A percentile compares a stretch with the other conserved stretches of the same genome.
Conservation (phyloP, 164 flowering plant genomes). For the Tetracentron sinense region DNA sequence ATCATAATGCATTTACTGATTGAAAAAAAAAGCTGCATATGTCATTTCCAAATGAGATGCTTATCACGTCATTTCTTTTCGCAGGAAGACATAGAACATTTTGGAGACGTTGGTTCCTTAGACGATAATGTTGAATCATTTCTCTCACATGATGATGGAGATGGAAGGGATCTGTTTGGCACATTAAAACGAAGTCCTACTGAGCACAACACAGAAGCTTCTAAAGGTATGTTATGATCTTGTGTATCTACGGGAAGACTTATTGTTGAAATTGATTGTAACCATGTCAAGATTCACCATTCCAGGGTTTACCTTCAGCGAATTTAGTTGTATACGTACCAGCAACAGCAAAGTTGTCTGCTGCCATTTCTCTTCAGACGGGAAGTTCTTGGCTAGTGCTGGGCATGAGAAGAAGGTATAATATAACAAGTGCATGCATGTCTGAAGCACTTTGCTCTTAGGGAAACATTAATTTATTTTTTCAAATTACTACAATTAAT, state of each 20-base stretch:
- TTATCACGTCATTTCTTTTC: slow-evolving; percentile 15
- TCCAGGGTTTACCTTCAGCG: slow-evolving; percentile 71
- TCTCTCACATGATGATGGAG: slow-evolving; percentile 78
- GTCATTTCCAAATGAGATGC: slow-evolving; percentile 3
- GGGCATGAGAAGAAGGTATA: slow-evolving; percentile 92
- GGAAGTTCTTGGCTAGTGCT: slow-evolving; percentile 80
- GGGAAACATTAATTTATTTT: not conserved
- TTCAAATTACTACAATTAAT: not conserved
- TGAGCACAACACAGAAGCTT: slow-evolving; percentile 64
- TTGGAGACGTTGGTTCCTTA: slow-evolving; percentile 79
- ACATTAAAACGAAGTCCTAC: slow-evolving; percentile 62
- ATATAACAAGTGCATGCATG: not conserved
- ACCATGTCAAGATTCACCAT: slow-evolving; percentile 5
- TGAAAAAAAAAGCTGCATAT: no score
- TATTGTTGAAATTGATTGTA: not conserved
- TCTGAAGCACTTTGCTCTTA: not conserved
- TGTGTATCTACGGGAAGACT: not conserved
- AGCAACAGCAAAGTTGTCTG: slow-evolving; percentile 68
- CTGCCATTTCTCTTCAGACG: slow-evolving; percentile 93
- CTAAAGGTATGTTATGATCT: slow-evolving; percentile 48
- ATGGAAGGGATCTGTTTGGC: slow-evolving; percentile 70
- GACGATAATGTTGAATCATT: slow-evolving; percentile 89
- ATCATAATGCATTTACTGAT: no score
- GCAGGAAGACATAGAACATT: slow-evolving; percentile 90
- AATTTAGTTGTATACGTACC: slow-evolving; percentile 59